These are phyloP conservation scores for Aspergillus sclerotioniger DNA, from an alignment of 495 filamentous ascomycete species.

Conservation along the genomic window DNA sequence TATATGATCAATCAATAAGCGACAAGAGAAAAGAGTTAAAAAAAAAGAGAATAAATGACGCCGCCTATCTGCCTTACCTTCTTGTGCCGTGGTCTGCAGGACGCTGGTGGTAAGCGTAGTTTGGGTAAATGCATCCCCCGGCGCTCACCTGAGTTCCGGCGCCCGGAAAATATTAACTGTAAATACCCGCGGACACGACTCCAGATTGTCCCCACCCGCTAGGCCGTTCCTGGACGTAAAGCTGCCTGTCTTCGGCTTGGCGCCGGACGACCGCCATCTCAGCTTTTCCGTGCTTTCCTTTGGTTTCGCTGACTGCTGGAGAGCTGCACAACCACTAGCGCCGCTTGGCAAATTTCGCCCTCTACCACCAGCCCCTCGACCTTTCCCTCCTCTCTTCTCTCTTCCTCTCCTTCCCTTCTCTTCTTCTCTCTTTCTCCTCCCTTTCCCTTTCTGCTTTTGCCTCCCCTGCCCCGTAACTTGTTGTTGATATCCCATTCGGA, in stretches of 20 bases:
- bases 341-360: slow-evolving; percentile 45
- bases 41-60: neutral
- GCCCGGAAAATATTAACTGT: slow-evolving; percentile 30
- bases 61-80: neutral
- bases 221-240: slow-evolving; percentile 33
- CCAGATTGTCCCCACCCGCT: slow-evolving; percentile 44
- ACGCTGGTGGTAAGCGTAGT: neutral
- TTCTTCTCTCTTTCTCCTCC: slow-evolving; percentile 21
- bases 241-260: slow-evolving; percentile 25
- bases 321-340: slow-evolving; percentile 52
- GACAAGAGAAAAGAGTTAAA: too few species aligned
- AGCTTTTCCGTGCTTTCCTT: slow-evolving; percentile 31
- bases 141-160: slow-evolving; percentile 13
- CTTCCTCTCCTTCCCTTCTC: slow-evolving; percentile 9
- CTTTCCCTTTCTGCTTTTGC: slow-evolving; percentile 22
- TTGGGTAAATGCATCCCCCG: slow-evolving; percentile 10
- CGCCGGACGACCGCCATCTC: slow-evolving; percentile 27
- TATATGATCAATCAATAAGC: too few species aligned
- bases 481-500: slow-evolving; percentile 6
- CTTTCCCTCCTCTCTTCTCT: slow-evolving; percentile 32
- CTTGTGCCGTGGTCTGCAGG: neutral
- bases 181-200: slow-evolving; percentile 35
- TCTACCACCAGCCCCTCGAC: slow-evolving; percentile 51
- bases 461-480: slow-evolving; percentile 20
- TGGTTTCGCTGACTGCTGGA: slow-evolving; percentile 36